phyloP scores from a whole-genome alignment of 2,329 filamentous ascomycete species.

The Coniochaeta sp. region DNA sequence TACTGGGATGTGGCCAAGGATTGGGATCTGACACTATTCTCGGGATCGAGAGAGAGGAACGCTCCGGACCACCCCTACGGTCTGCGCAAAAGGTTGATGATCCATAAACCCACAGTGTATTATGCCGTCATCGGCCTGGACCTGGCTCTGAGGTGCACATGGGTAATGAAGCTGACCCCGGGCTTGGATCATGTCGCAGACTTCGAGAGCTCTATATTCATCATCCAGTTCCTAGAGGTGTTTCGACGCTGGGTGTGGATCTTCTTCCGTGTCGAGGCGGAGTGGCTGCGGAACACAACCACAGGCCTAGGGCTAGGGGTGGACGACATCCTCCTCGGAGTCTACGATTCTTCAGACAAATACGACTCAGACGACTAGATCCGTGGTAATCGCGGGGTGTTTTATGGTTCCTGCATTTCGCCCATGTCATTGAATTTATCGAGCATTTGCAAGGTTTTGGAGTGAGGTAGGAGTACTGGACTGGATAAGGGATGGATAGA shows the following conservation, averaged over 20 bases:
- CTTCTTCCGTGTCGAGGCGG: constrained; percentile 89
- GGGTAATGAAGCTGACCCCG: constrained; percentile 80
- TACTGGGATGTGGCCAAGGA: constrained; percentile 97
- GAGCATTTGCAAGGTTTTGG: background rate
- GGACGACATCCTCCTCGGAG: constrained; percentile 69
- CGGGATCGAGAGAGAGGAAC: constrained; percentile 46
- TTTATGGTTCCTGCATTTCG: background rate
- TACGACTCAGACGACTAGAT: constrained; percentile 44
- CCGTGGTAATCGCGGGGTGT: background rate
- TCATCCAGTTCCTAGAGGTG: constrained; percentile 82
- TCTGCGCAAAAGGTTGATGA: constrained; percentile 65
- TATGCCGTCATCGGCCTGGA: constrained; percentile 76
- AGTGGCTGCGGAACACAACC: constrained; percentile 63
- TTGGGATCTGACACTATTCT: constrained; percentile 88
- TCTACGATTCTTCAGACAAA: constrained; percentile 65
- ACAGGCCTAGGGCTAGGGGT: constrained; percentile 45
- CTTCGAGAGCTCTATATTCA: constrained; percentile 80
- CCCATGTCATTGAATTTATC: background rate
- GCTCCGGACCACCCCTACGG: constrained; percentile 66
- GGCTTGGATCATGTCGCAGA: constrained; percentile 79
- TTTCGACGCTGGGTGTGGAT: constrained; percentile 92
- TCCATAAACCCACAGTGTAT: constrained; percentile 68
- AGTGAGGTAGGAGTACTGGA: background rate
- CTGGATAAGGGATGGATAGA: background rate
- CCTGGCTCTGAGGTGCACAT: constrained; percentile 77